A percentile compares a stretch with the other conserved stretches of the same genome.
Conservation (phyloP, 2,329 filamentous ascomycete species). For the Exophiala sideris region DNA sequence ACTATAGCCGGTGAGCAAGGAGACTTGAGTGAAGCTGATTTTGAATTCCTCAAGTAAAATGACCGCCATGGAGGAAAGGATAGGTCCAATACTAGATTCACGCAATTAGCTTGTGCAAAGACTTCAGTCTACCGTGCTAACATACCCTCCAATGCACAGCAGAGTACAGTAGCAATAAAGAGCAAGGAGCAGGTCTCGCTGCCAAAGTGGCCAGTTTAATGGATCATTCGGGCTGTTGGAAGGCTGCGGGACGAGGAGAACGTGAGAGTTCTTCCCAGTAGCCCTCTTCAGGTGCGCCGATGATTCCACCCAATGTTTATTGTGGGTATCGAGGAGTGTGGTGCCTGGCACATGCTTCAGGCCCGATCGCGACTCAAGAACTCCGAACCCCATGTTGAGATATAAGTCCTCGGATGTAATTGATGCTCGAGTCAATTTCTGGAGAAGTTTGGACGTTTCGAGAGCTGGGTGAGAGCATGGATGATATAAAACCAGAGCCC, state of each 20-base stretch:
- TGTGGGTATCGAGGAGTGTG: not conserved
- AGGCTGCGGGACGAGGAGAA: conserved; percentile 9
- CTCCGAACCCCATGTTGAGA: not conserved
- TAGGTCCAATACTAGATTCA: conserved; percentile 5
- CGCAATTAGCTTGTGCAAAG: not conserved
- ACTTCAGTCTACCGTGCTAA: not conserved
- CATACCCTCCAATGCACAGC: not conserved
- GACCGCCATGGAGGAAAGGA: conserved; percentile 33
- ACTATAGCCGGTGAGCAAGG: conserved; percentile 1
- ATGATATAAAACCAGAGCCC: too few species aligned
- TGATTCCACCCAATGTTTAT: not conserved
- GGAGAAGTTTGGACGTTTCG: not conserved
- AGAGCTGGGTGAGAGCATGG: not conserved
- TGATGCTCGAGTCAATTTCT: not conserved
- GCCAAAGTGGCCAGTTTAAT: conserved; percentile 6
- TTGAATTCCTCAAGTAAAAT: conserved; percentile 23
- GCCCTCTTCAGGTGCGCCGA: conserved; percentile 6
- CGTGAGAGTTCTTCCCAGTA: conserved; percentile 5
- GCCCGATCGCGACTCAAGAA: not conserved
- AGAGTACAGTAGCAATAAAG: not conserved
- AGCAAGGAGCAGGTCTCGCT: not conserved
- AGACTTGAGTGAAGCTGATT: conserved; percentile 8
- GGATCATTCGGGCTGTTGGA: conserved; percentile 7
- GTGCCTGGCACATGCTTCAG: conserved; percentile 1
- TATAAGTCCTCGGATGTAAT: not conserved